Evolutionary conservation across 129 eudicot genomes (phyloP), one percentile per base, ranked within the genome.

Genomic region (Mikania micrantha): DNA sequence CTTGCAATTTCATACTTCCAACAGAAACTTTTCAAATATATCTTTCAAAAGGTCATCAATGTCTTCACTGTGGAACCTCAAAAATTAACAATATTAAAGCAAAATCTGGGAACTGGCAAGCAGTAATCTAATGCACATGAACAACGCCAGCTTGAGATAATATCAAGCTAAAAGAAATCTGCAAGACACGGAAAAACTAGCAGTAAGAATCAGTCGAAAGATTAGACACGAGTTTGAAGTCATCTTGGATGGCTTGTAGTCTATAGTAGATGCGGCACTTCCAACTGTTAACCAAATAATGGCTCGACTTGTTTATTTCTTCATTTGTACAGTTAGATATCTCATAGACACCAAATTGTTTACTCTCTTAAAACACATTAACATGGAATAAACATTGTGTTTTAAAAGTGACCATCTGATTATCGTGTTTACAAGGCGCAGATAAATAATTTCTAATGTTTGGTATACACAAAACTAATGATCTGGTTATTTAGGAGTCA

Each of bases 11-110:
- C 60, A 60, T 47, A 32, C 9, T 64, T 64, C n/a, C 38, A 64
- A 25, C 70, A 44, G 7, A 41, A 64, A 45, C 28, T 15, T n/a
- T 27, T 45, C 2, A 13, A 29, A 0, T 12, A 48, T 22, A 22
- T 34, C 29, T 61, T 62, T 62, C 41, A 25, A 25, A 34, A 61
- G 15, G 17, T 31, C 49, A 21, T 71, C 58, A 27, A 17, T 1
- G 12, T 63, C 54, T 73, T 49, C 44, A 24, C 12, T 35, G 28
- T 64, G 56, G 45, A 73, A 73, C 60, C 71, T 64, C 44, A 41
- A 64, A 52, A 47, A 45, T 29, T 64, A 28, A 52, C 25, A 52
- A 7, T 28, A 27, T 53, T 22, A 22, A 2, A 3, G 29, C 38
- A 38, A 66, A 35, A 32, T 31, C 17, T 34, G 15, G 44, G 44